Conservation (phyloP, 768 basidiomycete species). For the Pleurotus djamor region DNA sequence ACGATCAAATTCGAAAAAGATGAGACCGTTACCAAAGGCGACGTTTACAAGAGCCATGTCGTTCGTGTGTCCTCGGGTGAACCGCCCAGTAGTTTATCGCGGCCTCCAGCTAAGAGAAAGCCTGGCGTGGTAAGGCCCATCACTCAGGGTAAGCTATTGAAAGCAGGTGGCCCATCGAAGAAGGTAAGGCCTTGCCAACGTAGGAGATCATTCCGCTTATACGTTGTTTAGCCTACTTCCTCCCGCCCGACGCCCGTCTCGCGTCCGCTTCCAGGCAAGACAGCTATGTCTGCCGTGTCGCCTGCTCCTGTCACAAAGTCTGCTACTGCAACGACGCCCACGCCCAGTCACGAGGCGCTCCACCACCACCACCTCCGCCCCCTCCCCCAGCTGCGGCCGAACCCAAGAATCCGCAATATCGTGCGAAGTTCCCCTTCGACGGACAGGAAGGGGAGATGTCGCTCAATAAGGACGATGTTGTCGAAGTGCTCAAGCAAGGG, state of each 20-base stretch:
- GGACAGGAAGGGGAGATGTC: conserved; percentile 93
- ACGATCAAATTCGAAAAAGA: conserved; percentile 88
- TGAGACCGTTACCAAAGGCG: conserved; percentile 75
- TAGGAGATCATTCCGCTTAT: conserved; percentile 4
- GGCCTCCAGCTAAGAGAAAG: conserved; percentile 85
- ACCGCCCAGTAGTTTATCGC: conserved; percentile 75
- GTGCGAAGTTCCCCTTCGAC: conserved; percentile 88
- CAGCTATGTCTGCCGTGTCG: conserved; percentile 35
- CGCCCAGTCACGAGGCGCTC: conserved; percentile 39
- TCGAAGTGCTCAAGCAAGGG: conserved; percentile 90
- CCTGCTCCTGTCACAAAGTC: conserved; percentile 29
- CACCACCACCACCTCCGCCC: conserved; percentile 48
- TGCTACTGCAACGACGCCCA: conserved; percentile 27
- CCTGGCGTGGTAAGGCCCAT: conserved; percentile 84
- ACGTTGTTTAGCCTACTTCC: conserved; percentile 47
- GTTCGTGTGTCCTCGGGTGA: conserved; percentile 90
- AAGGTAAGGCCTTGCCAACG: conserved; percentile 23
- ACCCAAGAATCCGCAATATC: conserved; percentile 74
- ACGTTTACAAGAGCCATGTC: conserved; percentile 90
- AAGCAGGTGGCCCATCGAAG: conserved; percentile 70
- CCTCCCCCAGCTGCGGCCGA: conserved; percentile 56
- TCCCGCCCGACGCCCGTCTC: conserved; percentile 58
- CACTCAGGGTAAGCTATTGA: conserved; percentile 79
- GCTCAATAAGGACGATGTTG: conserved; percentile 85
- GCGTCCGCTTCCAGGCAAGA: conserved; percentile 61